Conservation (phyloP, 345 rosid genomes). For the Corchorus olitorius region DNA sequence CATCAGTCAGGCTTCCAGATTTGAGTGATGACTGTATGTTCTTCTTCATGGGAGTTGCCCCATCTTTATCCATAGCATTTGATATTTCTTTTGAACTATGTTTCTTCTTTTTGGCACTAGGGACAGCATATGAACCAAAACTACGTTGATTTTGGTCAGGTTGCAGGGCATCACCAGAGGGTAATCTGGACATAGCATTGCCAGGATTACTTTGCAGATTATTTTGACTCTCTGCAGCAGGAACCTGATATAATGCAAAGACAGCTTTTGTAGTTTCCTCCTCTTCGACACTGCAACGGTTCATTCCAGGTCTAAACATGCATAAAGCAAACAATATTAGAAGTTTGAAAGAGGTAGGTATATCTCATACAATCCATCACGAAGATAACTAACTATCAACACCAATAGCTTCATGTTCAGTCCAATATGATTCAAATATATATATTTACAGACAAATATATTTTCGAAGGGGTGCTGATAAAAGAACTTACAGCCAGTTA, state of each 20-base stretch:
- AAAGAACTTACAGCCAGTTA: conserved; percentile 90
- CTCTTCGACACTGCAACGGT: conserved; percentile 71
- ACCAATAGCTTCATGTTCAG: not conserved
- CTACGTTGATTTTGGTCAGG: conserved; percentile 32
- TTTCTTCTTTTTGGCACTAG: conserved; percentile 55
- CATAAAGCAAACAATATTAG: conserved; percentile 25
- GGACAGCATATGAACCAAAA: conserved; percentile 29
- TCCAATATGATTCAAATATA: conserved; percentile 4
- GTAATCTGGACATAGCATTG: conserved; percentile 25
- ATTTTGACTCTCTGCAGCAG: conserved; percentile 47
- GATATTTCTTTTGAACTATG: conserved; percentile 50
- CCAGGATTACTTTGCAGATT: conserved; percentile 42
- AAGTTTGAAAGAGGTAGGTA: conserved; percentile 6
- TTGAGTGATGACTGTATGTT: conserved; percentile 32
- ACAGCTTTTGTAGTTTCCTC: conserved; percentile 79
- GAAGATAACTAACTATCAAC: conserved; percentile 11
- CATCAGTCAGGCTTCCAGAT: conserved; percentile 47
- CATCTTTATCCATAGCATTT: conserved; percentile 40
- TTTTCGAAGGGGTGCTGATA: conserved; percentile 1
- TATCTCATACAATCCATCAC: not conserved
- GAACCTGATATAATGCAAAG: conserved; percentile 43
- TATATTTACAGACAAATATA: not conserved
- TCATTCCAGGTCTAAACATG: conserved; percentile 78
- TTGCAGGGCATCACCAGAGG: conserved; percentile 30
- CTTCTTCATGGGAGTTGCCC: conserved; percentile 53